phyloP scores from a whole-genome alignment of 2,329 filamentous ascomycete species.

The Aulographum hederae region DNA sequence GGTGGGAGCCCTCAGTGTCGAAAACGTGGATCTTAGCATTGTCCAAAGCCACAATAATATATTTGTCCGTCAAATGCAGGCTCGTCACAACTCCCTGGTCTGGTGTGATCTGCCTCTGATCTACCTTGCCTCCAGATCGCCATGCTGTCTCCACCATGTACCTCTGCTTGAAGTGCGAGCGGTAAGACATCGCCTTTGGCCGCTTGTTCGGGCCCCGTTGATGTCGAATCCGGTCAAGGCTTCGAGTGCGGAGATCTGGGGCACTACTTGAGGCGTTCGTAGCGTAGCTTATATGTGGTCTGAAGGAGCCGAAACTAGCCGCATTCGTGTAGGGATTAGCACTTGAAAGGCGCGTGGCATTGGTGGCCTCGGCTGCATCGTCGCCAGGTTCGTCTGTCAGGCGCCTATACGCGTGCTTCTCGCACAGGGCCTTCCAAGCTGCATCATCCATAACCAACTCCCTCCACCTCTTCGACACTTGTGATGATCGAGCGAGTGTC shows the following conservation, averaged over 20 bases:
- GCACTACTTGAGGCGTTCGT: constrained; percentile 25
- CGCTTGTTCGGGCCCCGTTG: constrained; percentile 18
- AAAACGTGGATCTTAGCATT: constrained; percentile 99
- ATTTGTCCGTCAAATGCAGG: constrained; percentile 80
- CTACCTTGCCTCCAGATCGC: constrained; percentile 76
- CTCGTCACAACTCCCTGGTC: constrained; percentile 96
- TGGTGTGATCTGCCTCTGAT: constrained; percentile 76
- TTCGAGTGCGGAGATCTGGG: constrained; percentile 32
- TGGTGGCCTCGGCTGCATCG: constrained; percentile 11
- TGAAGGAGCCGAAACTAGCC: constrained; percentile 1
- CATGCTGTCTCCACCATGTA: constrained; percentile 96
- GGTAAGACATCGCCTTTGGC: constrained; percentile 63
- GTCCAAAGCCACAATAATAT: constrained; percentile 93
- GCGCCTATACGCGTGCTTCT: constrained; percentile 75
- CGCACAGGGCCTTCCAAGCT: constrained; percentile 94
- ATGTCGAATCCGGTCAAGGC: constrained; percentile 34
- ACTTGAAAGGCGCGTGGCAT: constrained; percentile 2
- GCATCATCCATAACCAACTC: constrained; percentile 91
- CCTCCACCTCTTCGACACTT: constrained; percentile 89
- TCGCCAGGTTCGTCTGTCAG: constrained; percentile 32
- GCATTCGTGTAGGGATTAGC: constrained; percentile 6
- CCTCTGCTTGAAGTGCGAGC: constrained; percentile 92
- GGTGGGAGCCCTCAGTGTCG: constrained; percentile 71
- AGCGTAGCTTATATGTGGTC: constrained; percentile 5
- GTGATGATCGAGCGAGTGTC: constrained; percentile 78